A percentile compares a stretch with the other conserved stretches of the same genome.
phyloP scores from a whole-genome alignment of 345 rosid genomes.

The Theobroma cacao region DNA sequence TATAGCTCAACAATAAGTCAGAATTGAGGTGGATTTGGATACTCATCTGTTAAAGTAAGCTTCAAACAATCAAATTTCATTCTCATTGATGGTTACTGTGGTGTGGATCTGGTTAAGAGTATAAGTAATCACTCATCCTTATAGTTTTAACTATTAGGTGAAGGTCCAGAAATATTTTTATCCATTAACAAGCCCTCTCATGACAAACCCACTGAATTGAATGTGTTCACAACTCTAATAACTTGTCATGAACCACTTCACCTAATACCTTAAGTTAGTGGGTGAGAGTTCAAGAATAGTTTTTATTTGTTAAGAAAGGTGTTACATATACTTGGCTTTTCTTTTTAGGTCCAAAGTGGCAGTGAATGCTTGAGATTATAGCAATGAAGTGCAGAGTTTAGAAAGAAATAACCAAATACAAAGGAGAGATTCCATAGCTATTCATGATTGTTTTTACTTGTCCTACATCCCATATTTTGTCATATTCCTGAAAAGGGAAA shows the following conservation, averaged over 20 bases:
- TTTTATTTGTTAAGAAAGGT: background rate
- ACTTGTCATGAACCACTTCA: background rate
- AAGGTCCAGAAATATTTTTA: too few species aligned
- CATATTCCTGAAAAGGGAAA: too few species aligned
- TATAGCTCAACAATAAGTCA: background rate
- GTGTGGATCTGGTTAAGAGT: too few species aligned
- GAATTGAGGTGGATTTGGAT: background rate
- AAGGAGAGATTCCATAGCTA: background rate
- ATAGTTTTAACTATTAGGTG: too few species aligned
- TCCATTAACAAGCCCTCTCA: too few species aligned
- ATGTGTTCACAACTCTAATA: background rate
- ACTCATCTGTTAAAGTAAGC: background rate
- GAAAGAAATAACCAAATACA: background rate
- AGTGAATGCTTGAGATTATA: background rate
- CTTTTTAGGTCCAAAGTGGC: background rate
- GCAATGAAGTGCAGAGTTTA: background rate
- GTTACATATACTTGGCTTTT: background rate
- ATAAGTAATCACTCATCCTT: too few species aligned
- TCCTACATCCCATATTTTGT: background rate
- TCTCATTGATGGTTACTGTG: too few species aligned
- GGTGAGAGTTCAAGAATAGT: background rate
- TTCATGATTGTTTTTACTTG: background rate
- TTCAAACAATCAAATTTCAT: background rate
- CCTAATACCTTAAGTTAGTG: background rate
- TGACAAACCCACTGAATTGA: too few species aligned